Conservation (phyloP, 2,329 filamentous ascomycete genomes). For the Pyricularia pennisetigena region DNA sequence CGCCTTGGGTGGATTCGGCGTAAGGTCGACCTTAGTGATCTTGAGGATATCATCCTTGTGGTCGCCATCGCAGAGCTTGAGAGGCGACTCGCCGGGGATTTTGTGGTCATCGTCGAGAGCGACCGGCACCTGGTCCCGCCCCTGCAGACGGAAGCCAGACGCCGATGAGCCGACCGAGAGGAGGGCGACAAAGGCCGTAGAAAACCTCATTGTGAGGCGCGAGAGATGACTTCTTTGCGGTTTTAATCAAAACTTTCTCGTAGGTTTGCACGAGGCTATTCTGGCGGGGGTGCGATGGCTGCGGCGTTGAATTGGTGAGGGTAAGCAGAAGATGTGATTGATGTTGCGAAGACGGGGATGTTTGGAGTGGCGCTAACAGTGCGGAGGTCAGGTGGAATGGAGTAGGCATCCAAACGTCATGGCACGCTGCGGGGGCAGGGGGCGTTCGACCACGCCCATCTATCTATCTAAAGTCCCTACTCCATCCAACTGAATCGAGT, state of each 20-base stretch:
- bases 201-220: slow-evolving; percentile 26
- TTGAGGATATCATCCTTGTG: slow-evolving; percentile 60
- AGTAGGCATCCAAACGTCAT: too few species aligned
- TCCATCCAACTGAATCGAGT: too few species aligned
- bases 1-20: slow-evolving; percentile 80
- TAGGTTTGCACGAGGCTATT: neutral
- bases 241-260: neutral
- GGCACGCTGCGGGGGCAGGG: neutral
- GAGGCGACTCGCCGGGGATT: slow-evolving; percentile 77
- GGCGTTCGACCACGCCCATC: neutral
- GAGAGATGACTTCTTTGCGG: neutral
- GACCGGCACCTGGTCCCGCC: slow-evolving; percentile 31
- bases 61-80: slow-evolving; percentile 63
- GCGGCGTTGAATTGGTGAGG: neutral
- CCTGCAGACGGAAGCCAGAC: slow-evolving; percentile 34
- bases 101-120: slow-evolving; percentile 43
- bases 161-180: slow-evolving; percentile 36
- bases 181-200: slow-evolving; percentile 31
- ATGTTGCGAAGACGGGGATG: neutral
- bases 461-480: too few species aligned
- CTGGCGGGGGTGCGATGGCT: neutral
- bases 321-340: neutral
- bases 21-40: slow-evolving; percentile 71
- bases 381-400: neutral
- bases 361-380: neutral